These are phyloP conservation scores for Monilinia laxa DNA, from an alignment of 2,329 filamentous ascomycete genomes.

Conservation along the genomic window DNA sequence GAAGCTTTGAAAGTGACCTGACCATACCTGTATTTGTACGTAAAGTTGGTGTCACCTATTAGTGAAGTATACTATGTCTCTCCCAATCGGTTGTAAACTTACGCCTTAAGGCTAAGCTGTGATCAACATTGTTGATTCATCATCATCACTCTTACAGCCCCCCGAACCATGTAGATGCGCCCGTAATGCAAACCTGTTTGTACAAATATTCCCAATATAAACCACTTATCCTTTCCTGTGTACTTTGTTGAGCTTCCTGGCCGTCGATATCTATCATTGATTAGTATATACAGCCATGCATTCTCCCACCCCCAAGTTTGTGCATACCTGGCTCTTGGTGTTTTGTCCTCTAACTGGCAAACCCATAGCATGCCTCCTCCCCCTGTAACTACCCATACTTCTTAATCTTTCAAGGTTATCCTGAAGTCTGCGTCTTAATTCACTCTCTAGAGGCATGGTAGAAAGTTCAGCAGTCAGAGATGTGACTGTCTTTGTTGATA, in stretches of 20 bases:
- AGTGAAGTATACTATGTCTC: not conserved
- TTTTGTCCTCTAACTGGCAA: constrained; percentile 88
- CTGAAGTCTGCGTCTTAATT: constrained; percentile 71
- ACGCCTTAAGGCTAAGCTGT: not conserved
- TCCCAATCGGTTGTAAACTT: not conserved
- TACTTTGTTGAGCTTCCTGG: constrained; percentile 61
- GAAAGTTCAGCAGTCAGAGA: constrained; percentile 82
- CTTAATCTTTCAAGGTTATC: constrained; percentile 85
- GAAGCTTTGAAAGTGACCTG: not conserved
- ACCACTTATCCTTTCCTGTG: constrained; percentile 47
- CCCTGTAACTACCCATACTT: constrained; percentile 88
- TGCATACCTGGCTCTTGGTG: constrained; percentile 70
- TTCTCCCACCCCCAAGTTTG: not conserved
- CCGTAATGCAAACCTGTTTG: constrained; percentile 9
- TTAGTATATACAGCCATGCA: constrained; percentile 16
- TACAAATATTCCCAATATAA: constrained; percentile 17
- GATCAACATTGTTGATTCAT: not conserved
- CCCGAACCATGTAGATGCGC: constrained; percentile 15
- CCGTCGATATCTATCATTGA: constrained; percentile 52
- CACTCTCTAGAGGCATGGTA: constrained; percentile 91
- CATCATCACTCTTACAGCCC: not conserved
- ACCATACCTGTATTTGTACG: not conserved
- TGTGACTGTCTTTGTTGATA: constrained; percentile 74
- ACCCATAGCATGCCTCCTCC: constrained; percentile 87
- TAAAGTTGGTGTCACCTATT: not conserved